Percentiles rank a stretch among this genome's conserved stretches.
Evolutionary conservation across 1,284 basidiomycete species (phyloP).

Genomic region (Waitea zeae): DNA sequence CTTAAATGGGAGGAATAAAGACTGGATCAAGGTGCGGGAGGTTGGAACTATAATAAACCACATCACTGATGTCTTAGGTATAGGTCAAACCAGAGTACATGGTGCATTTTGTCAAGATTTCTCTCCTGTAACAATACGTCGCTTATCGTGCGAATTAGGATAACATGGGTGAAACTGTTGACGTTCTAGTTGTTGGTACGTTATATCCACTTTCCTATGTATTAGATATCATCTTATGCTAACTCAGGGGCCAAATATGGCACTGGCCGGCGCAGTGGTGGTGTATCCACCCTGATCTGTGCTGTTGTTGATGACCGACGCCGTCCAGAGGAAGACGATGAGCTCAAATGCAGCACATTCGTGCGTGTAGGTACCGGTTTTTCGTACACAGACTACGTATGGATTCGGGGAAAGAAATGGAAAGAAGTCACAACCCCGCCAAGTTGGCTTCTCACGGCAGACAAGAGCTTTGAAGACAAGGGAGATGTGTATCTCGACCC

Average conservation of each 20-base stretch:
- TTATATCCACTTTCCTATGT: conserved; percentile 1
- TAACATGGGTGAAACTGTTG: conserved; percentile 78
- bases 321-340: conserved; percentile 32
- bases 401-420: conserved; percentile 63
- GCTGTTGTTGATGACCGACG: conserved; percentile 58
- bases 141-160: conserved; percentile 29
- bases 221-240: conserved; percentile 2
- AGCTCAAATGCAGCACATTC: conserved; percentile 48
- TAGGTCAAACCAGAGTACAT: conserved; percentile 88
- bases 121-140: conserved; percentile 1
- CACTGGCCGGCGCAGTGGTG: conserved; percentile 52
- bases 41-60: too few species aligned
- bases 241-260: conserved; percentile 55
- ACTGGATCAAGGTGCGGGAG: conserved; percentile 73
- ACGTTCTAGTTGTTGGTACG: conserved; percentile 74
- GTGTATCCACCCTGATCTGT: conserved; percentile 66
- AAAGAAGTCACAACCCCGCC: conserved; percentile 47
- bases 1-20: conserved; percentile 69
- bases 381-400: conserved; percentile 69
- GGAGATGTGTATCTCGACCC: conserved; percentile 70
- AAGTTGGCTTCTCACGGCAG: conserved; percentile 38
- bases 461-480: conserved; percentile 51
- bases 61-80: too few species aligned
- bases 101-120: conserved; percentile 29
- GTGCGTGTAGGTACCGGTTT: conserved; percentile 79